A percentile compares a stretch with the other conserved stretches of the same genome.
Conservation (phyloP, 345 rosid species). For the Passiflora organensis region DNA sequence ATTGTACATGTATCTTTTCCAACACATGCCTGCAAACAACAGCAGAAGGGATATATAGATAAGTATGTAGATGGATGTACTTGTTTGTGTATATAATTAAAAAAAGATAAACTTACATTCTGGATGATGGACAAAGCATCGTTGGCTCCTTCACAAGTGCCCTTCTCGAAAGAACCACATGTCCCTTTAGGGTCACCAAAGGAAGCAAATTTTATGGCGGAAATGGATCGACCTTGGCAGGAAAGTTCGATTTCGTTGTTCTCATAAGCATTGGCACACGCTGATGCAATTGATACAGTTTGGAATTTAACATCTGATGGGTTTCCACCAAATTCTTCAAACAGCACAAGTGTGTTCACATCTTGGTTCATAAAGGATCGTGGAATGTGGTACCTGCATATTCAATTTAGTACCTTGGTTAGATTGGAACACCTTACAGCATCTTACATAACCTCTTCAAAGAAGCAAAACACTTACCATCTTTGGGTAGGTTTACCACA, state of each 20-base stretch:
- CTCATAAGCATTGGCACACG: constrained; percentile 1
- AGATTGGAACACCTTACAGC: too few species aligned
- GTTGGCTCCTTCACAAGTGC: constrained; percentile 2
- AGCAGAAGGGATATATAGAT: too few species aligned
- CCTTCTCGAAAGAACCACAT: constrained; percentile 1
- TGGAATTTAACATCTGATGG: constrained; percentile 10
- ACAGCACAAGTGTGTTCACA: constrained; percentile 9
- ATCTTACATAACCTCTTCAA: too few species aligned
- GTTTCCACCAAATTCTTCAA: constrained; percentile 14
- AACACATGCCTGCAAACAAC: constrained; percentile 2
- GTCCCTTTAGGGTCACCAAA: constrained; percentile 15
- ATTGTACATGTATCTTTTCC: not conserved
- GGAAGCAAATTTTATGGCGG: constrained; percentile 3
- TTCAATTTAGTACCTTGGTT: too few species aligned
- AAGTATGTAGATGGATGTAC: not conserved
- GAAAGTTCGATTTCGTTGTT: not conserved
- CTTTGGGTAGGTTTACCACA: constrained; percentile 12
- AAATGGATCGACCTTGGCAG: constrained; percentile 3
- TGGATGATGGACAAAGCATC: not conserved
- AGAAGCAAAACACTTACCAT: constrained; percentile 9
- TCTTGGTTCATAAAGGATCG: not conserved
- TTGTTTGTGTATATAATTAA: too few species aligned
- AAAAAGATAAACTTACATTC: constrained; percentile 1
- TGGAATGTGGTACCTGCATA: constrained; percentile 13
- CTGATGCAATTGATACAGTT: not conserved